Evolutionary conservation across 2,329 filamentous ascomycete genomes (phyloP), one percentile per base, ranked within the genome.

Genomic region (Fusarium sp.): DNA sequence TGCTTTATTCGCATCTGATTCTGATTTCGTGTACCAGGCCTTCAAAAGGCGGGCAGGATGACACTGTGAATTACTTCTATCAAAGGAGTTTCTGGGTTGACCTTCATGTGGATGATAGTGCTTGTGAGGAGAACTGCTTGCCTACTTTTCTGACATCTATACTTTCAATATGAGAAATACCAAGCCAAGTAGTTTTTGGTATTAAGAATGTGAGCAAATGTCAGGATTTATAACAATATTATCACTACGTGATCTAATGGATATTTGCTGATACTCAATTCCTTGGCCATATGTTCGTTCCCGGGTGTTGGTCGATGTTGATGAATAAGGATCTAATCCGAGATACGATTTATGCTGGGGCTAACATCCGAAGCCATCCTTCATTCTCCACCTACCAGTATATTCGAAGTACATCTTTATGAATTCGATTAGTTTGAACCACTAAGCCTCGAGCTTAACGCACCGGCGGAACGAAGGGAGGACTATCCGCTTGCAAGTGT

Each of bases 391-490:
- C 19, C 7, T 24, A 4, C 13, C 15, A 42, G 25, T 13, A 26
- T 32, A 26, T 12, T 12, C n/a, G 35, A 24, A 15, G 9, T 26
- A 2, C 19, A 22, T 3, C 6, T 13, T 25, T 2, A n/a, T 8
- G 12, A 36, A 7, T 6, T n/a, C 9, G 15, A 7, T 28, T 5
- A 28, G 43, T 32, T 12, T 36, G 35, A 24, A 43, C 11, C 22
- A 34, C 26, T 40, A 41, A 47, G 32, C n/a, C 34, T 12, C 25
- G 12, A 44, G 39, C 31, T n/a, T 28, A 36, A 19, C 41, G 43
- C 15, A 19, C 55, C 58, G 42, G 12, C 43, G 43, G 54, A 43
- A 34, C 26, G 51, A 59, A 47, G 43, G 38, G 38, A 28, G 4
- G 26, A 31, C 15, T 24, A 7, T 22, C 41, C 24, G 41, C 26